Conservation (phyloP, 305 asterid species). For the Solanum hybrid region DNA sequence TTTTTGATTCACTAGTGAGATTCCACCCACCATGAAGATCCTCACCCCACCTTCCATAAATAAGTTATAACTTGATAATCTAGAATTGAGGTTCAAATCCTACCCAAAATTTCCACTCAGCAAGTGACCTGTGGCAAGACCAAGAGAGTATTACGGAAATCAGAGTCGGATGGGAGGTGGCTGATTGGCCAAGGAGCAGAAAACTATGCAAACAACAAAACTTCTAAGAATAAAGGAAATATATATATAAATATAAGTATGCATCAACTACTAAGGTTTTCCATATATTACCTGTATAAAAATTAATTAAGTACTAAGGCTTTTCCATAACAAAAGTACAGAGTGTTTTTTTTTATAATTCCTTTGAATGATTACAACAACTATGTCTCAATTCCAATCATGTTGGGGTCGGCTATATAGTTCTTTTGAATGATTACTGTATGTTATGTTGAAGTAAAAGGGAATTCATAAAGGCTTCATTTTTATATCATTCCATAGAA, state of each 20-base stretch:
- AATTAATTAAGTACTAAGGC: not conserved
- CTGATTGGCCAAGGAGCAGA: not conserved
- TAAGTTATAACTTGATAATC: not conserved
- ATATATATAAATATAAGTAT: not conserved
- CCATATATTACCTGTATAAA: not conserved
- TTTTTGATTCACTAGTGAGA: not conserved
- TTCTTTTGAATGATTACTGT: not conserved
- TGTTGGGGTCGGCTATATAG: not conserved
- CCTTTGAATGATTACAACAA: not conserved
- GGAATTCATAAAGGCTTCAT: not conserved
- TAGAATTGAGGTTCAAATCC: not conserved
- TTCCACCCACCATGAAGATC: not conserved
- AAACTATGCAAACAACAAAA: not conserved
- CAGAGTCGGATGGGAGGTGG: not conserved
- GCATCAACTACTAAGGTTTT: not conserved
- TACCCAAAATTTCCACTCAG: not conserved
- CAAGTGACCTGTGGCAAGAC: not conserved
- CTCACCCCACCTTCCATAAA: not conserved
- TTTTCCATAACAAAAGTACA: not conserved
- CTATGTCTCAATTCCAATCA: not conserved
- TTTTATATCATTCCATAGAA: not conserved
- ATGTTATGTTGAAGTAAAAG: constrained; percentile 1
- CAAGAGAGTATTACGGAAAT: not conserved
- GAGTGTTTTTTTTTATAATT: not conserved
- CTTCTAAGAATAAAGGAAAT: not conserved